Conservation (phyloP, 257 asterid species). For the Ilex asprella region DNA sequence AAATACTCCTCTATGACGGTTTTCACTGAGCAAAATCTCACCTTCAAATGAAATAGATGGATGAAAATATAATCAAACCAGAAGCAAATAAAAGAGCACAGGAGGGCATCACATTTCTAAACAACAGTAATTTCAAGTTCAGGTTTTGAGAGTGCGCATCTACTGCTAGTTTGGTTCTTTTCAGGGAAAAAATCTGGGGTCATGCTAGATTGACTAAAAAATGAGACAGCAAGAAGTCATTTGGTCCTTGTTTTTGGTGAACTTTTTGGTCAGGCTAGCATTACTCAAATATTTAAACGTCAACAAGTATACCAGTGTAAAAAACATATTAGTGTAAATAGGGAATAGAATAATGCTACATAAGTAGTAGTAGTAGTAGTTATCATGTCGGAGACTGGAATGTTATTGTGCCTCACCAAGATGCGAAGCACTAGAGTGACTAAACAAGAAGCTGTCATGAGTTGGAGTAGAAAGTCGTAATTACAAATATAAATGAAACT, state of each 20-base stretch:
- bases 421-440: not conserved
- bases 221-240: not conserved
- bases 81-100: not conserved
- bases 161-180: too few relatives aligned
- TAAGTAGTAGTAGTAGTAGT: too few relatives aligned
- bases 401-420: too few relatives aligned
- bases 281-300: too few relatives aligned
- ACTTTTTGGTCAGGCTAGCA: too few relatives aligned
- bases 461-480: not conserved
- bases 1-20: constrained; percentile 52
- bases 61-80: not conserved
- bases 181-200: too few relatives aligned
- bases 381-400: too few relatives aligned
- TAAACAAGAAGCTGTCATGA: not conserved
- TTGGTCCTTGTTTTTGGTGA: not conserved
- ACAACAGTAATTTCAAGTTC: not conserved
- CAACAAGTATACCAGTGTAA: too few relatives aligned
- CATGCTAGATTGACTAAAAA: not conserved
- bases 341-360: too few relatives aligned
- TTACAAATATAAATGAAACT: not conserved
- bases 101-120: not conserved
- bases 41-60: constrained; percentile 31
- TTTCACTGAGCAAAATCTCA: constrained; percentile 66
- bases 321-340: too few relatives aligned
- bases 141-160: too few relatives aligned